Evolutionary conservation across 345 rosid species (phyloP).

Genomic region (Citrus maxima): DNA sequence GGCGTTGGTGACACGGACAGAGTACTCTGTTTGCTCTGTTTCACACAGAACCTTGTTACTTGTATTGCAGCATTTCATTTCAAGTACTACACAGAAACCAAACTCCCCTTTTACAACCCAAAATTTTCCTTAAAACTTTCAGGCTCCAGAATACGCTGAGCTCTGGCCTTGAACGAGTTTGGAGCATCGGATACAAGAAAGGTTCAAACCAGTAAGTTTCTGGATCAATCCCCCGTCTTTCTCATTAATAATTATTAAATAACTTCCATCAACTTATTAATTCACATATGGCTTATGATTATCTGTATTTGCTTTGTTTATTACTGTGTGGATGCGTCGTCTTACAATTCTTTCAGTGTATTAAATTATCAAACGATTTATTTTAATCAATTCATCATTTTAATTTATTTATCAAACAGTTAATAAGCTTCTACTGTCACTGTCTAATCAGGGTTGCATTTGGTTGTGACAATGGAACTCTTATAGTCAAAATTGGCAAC

Average conservation of each 20-base stretch:
- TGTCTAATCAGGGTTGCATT: slow-evolving; percentile 60
- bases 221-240: background rate
- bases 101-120: background rate
- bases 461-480: slow-evolving; percentile 86
- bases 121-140: background rate
- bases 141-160: slow-evolving; percentile 35
- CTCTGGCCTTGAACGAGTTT: slow-evolving; percentile 82
- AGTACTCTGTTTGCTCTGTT: background rate
- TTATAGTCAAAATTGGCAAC: slow-evolving; percentile 56
- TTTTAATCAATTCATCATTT: background rate
- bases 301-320: background rate
- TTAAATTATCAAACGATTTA: background rate
- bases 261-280: background rate
- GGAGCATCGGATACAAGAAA: slow-evolving; percentile 71
- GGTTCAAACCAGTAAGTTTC: slow-evolving; percentile 65
- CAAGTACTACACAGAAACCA: background rate
- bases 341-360: background rate
- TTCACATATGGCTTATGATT: background rate
- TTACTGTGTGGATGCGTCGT: background rate
- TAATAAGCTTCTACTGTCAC: background rate
- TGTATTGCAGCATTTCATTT: background rate
- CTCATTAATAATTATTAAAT: background rate
- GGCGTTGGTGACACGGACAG: background rate
- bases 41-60: background rate
- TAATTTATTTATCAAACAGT: background rate